Evolutionary conservation across 2,329 filamentous ascomycete genomes (phyloP).

Genomic region (Hymenoscyphus salicellus): DNA sequence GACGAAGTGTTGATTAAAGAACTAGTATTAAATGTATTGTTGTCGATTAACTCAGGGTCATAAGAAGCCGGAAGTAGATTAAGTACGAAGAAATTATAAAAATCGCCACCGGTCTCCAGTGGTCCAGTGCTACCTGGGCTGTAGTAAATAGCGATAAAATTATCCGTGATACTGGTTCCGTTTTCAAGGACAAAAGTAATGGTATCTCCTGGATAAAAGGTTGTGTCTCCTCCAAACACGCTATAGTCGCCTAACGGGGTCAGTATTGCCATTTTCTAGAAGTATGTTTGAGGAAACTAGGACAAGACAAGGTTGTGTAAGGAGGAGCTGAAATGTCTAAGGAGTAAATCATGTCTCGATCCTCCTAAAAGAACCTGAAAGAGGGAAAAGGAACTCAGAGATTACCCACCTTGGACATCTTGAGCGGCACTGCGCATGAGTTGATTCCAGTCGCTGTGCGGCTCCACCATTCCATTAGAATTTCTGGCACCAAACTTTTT

Average conservation of each 20-base stretch:
- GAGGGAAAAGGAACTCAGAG: no score
- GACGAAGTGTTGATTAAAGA: background rate
- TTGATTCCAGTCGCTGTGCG: slow-evolving; percentile 40
- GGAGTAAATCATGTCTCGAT: no score
- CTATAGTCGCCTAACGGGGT: no score
- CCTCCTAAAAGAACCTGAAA: no score
- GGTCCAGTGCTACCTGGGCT: slow-evolving; percentile 30
- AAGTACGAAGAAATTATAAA: slow-evolving; percentile 31
- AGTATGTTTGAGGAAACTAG: no score
- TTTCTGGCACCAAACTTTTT: slow-evolving; percentile 41
- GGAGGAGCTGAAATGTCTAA: no score
- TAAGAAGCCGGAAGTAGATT: slow-evolving; percentile 23
- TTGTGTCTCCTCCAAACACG: slow-evolving; percentile 28
- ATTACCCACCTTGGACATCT: slow-evolving; percentile 15
- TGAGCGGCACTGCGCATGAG: slow-evolving; percentile 24
- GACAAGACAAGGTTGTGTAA: no score
- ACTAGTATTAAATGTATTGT: background rate
- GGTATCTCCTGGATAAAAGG: slow-evolving; percentile 39
- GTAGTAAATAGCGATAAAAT: slow-evolving; percentile 35
- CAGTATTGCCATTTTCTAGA: no score
- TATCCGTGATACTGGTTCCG: slow-evolving; percentile 34
- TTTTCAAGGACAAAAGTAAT: slow-evolving; percentile 40
- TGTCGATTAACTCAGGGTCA: background rate
- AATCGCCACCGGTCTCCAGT: slow-evolving; percentile 27
- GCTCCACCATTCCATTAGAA: slow-evolving; percentile 35